A percentile compares a stretch with the other conserved stretches of the same genome.
Evolutionary conservation across 257 asterid genomes (phyloP).

Genomic region (Nicotiana tabacum): DNA sequence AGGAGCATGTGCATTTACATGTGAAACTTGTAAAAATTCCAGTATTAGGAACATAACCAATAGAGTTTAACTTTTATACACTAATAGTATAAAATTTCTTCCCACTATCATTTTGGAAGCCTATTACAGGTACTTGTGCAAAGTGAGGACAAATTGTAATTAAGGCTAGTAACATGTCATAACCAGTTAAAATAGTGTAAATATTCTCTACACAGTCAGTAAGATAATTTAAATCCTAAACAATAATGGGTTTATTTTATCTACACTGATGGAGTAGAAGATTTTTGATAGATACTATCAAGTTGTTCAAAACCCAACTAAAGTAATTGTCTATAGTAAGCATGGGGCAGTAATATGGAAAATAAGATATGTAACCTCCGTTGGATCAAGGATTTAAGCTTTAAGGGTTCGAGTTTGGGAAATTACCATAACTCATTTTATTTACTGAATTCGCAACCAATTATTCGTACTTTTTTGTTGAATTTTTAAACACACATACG

Average conservation of each 20-base stretch:
- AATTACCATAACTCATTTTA: too few relatives aligned
- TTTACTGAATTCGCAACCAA: too few relatives aligned
- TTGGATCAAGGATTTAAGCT: too few relatives aligned
- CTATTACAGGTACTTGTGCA: not conserved
- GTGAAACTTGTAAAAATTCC: not conserved
- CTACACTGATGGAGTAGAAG: not conserved
- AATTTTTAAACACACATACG: too few relatives aligned
- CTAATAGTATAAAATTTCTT: not conserved
- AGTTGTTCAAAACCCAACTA: not conserved
- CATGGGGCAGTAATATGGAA: not conserved
- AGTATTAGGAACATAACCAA: not conserved
- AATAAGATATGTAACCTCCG: not conserved
- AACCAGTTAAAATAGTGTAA: not conserved
- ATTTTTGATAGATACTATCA: not conserved
- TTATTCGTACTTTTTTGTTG: too few relatives aligned
- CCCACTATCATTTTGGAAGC: not conserved
- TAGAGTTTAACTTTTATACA: not conserved
- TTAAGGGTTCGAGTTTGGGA: too few relatives aligned
- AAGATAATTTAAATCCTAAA: not conserved
- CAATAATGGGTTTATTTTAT: not conserved
- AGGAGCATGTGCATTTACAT: not conserved
- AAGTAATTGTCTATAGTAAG: not conserved
- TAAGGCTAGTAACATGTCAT: not conserved
- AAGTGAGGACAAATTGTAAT: not conserved
- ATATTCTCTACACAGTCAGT: not conserved